Evolutionary conservation across 257 asterid species (phyloP).

Genomic region (Salvia splendens): DNA sequence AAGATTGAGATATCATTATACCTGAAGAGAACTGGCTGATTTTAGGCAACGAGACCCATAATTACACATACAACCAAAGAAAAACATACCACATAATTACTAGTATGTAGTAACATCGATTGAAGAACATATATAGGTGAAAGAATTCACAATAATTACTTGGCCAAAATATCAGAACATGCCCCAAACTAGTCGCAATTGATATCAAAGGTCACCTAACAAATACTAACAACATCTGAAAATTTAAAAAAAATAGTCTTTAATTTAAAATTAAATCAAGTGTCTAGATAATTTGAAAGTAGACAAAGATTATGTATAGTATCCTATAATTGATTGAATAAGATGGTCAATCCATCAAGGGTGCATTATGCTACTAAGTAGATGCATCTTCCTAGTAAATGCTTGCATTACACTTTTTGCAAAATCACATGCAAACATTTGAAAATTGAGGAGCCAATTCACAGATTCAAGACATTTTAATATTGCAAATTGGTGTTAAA

Average conservation of each 20-base stretch:
- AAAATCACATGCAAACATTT: constrained; percentile 45
- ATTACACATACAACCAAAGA: no score
- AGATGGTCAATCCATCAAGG: constrained; percentile 35
- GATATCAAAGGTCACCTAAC: no score
- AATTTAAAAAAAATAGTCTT: background rate
- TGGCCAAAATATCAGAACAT: no score
- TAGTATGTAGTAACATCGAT: no score
- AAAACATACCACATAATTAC: no score
- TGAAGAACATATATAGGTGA: no score
- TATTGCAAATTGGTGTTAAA: constrained; percentile 16
- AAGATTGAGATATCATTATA: no score
- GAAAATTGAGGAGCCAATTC: constrained; percentile 38
- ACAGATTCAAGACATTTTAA: constrained; percentile 23
- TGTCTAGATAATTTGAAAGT: constrained; percentile 11
- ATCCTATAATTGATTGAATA: constrained; percentile 27
- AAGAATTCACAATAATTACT: no score
- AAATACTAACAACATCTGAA: no score
- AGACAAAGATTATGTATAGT: constrained; percentile 32
- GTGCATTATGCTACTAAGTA: constrained; percentile 38
- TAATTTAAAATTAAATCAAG: background rate
- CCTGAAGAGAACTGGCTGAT: no score
- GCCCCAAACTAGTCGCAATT: no score
- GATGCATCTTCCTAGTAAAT: constrained; percentile 54
- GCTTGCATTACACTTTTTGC: constrained; percentile 36
- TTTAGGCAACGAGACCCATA: no score